Base-by-base conservation (phyloP, 2,329 filamentous ascomycete species). In the Clonostachys chloroleuca region DNA sequence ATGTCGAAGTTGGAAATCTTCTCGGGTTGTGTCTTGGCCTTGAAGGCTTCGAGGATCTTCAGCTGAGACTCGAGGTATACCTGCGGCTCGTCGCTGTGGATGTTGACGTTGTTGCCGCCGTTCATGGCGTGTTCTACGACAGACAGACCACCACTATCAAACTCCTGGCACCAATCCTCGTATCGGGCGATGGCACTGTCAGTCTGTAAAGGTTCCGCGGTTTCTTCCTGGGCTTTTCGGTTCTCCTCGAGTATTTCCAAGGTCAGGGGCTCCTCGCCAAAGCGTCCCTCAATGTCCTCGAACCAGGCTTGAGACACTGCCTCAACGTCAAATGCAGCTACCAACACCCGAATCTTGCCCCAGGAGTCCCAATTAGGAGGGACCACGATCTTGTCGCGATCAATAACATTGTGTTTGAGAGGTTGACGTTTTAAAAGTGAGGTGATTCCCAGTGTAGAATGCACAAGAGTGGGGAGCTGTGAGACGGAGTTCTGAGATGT, bases 331-430 rank as follows among this genome's bases (percentile, higher is more conserved):
- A 97, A 97, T 0, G 86, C 89, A 61, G 96, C 94, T 46, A 90
- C 83, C 30, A 97, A 74, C 41, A 97, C 90, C 40, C 92, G 81
- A 50, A 99, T 96, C 69, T 97, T 99, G 50, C 91, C 92, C 89
- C 91, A 96, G 0, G 92, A 96, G 66, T 99, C 94, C 94, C 94
- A 99, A 64, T 96, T 96, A 14, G 92, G 87, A 2, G 92, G 92
- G 1, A 99, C 88, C 6, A 96, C 77, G 47, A 99, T 92, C 74
- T 95, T 95, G 65, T 96, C 92, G 50, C 92, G 81, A 68, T 94
- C 94, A 54, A 95, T 94, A 51, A 95, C 88, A 58, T 96, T 95
- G 63, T 92, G 87, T 68, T 90, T 94, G 20, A 95, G 76, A 20
- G 86, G 82, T 59, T 89, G 81, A 52, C 84, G 81, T 65, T 89